phyloP scores from a whole-genome alignment of 495 filamentous ascomycete species.

The Aspergillus funiculosus region DNA sequence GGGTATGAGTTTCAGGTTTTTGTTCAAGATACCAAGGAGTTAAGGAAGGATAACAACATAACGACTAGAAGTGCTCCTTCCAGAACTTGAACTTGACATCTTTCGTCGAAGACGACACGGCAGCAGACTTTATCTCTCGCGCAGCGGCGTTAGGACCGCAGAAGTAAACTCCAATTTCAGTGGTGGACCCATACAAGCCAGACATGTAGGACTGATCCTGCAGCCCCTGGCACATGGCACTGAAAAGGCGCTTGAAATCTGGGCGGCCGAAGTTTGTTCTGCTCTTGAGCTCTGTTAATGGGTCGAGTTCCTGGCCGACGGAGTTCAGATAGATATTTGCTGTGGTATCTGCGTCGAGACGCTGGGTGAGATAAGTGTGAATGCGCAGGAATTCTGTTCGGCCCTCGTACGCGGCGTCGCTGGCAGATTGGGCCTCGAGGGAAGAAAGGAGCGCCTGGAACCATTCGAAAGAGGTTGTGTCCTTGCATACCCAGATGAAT shows the following conservation, averaged over 20 bases:
- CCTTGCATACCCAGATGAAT: slow-evolving; percentile 98
- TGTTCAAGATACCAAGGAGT: not conserved
- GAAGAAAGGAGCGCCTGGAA: slow-evolving; percentile 91
- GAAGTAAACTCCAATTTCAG: slow-evolving; percentile 96
- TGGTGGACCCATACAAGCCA: slow-evolving; percentile 65
- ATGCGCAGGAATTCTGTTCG: slow-evolving; percentile 90
- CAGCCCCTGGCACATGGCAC: slow-evolving; percentile 82
- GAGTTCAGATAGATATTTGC: slow-evolving; percentile 96
- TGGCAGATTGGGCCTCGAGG: slow-evolving; percentile 79
- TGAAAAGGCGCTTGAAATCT: slow-evolving; percentile 78
- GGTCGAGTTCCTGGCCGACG: slow-evolving; percentile 80
- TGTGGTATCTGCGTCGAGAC: slow-evolving; percentile 81
- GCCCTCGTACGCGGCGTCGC: slow-evolving; percentile 58
- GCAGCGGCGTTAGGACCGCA: slow-evolving; percentile 82
- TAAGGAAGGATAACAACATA: not conserved
- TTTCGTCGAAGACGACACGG: slow-evolving; percentile 58
- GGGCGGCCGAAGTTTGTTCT: slow-evolving; percentile 95
- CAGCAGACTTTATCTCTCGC: slow-evolving; percentile 77
- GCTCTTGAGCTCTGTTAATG: slow-evolving; percentile 81
- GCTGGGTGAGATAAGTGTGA: slow-evolving; percentile 95
- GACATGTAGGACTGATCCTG: slow-evolving; percentile 75
- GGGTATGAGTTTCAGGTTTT: not conserved
- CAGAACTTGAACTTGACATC: slow-evolving; percentile 96
- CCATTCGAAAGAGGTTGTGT: slow-evolving; percentile 96
- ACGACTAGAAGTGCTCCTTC: slow-evolving; percentile 87